Evolutionary conservation across 768 basidiomycete genomes (phyloP).

Genomic region (Naganishia vaughanmartiniae): DNA sequence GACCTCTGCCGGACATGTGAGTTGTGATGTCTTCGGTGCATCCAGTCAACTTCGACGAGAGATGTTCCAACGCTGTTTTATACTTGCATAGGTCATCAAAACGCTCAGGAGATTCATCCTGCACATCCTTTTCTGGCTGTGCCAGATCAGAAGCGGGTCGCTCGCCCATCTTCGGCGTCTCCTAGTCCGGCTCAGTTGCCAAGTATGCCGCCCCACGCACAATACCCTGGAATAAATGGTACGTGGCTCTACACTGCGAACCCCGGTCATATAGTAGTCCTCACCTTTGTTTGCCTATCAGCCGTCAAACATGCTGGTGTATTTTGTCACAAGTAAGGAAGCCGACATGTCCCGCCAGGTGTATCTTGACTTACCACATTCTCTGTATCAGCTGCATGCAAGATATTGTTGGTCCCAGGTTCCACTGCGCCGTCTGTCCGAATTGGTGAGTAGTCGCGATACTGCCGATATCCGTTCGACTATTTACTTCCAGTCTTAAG

Average conservation of each 20-base stretch:
- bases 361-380: slow-evolving; percentile 1
- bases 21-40: too few species aligned
- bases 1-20: slow-evolving; percentile 75
- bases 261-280: neutral
- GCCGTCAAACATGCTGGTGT: slow-evolving; percentile 76
- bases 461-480: neutral
- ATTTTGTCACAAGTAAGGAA: slow-evolving; percentile 77
- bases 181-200: neutral
- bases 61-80: neutral
- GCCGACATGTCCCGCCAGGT: neutral
- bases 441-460: slow-evolving; percentile 50
- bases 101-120: slow-evolving; percentile 89
- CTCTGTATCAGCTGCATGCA: slow-evolving; percentile 67
- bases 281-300: slow-evolving; percentile 45
- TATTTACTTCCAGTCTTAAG: slow-evolving; percentile 30
- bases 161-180: neutral
- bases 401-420: slow-evolving; percentile 86
- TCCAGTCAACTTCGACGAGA: neutral
- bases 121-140: slow-evolving; percentile 79
- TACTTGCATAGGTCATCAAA: slow-evolving; percentile 56
- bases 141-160: slow-evolving; percentile 58
- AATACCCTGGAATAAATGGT: slow-evolving; percentile 7
- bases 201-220: neutral
- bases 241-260: neutral
- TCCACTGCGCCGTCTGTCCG: slow-evolving; percentile 86